Percentiles rank a stretch among this genome's conserved stretches.
These are phyloP conservation scores for Epichloe brachyelytri DNA, from an alignment of 2,329 filamentous ascomycete species.

Conservation along the genomic window DNA sequence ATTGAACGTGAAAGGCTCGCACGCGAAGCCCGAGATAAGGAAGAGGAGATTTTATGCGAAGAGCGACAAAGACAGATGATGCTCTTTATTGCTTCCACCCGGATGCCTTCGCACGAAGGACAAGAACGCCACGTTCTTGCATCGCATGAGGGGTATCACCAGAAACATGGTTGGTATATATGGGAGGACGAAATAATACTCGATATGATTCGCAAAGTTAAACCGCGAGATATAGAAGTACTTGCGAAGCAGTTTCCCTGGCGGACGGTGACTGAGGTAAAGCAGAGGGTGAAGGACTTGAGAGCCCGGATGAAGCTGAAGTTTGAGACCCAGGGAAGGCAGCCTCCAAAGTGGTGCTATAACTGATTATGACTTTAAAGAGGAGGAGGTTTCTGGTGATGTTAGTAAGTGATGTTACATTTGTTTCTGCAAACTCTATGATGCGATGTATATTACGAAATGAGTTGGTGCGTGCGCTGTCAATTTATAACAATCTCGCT, in stretches of 20 bases:
- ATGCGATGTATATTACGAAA: not conserved
- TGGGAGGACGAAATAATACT: conserved; percentile 17
- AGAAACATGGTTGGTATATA: conserved; percentile 13
- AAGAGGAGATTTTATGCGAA: not conserved
- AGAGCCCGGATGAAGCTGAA: conserved; percentile 10
- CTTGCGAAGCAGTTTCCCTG: conserved; percentile 8
- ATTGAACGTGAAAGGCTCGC: not conserved
- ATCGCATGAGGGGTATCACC: conserved; percentile 8
- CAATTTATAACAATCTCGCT: not conserved
- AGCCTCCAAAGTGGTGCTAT: conserved; percentile 16
- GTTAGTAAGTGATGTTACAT: not conserved
- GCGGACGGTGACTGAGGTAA: conserved; percentile 10
- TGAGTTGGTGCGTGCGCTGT: not conserved
- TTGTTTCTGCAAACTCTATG: not conserved
- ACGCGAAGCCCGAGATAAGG: conserved; percentile 2
- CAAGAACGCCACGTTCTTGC: not conserved
- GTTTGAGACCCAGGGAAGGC: conserved; percentile 7
- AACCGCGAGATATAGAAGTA: conserved; percentile 6
- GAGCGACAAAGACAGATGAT: conserved; percentile 4
- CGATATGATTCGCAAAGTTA: conserved; percentile 10
- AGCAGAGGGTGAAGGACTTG: conserved; percentile 11
- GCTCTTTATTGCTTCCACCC: conserved; percentile 9
- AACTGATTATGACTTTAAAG: not conserved
- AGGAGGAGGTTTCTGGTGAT: not conserved
- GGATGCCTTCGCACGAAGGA: conserved; percentile 3